Evolutionary conservation across 495 filamentous ascomycete species (phyloP), one percentile per base, ranked within the genome.

Genomic region (Physcia stellaris): DNA sequence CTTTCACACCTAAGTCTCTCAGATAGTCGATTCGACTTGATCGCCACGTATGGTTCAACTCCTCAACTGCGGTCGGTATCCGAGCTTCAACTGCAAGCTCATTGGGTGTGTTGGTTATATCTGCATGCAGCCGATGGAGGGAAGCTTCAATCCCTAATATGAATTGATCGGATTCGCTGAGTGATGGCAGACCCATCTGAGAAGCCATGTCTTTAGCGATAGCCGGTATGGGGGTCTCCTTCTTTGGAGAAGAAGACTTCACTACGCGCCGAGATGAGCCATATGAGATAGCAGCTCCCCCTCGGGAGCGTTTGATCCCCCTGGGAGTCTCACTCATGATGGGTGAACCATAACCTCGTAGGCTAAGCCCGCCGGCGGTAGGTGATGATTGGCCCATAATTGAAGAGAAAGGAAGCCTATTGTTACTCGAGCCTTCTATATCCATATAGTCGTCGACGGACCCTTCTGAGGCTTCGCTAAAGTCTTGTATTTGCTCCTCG

Each of bases 1-100:
- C 66, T 34, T 74, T 69, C 37, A 68, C 63, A n/a, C 63, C 49
- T 35, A 58, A 53, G 18, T 55, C 59, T 11, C 67, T 60, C 23
- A 65, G 50, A 24, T 55, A 59, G 35, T 63, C 57, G 32, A 46
- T 47, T 4, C 69, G 55, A 37, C 68, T 62, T 9, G 54, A 53
- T 35, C 63, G 60, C 82, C 83, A 87, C 4, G 77, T 61, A 11
- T 58, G 51, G 3, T 66, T 55, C 29, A 86, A 64, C 37, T 65
- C 60, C 26, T 66, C 59, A 11, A 73, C 64, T 16, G 71, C 64
- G 2, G 68, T 61, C 9, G 73, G 64, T 26, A 84, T 54, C 6
- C 67, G 59, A 20, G 59, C 60, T 22, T 74, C 65, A 21, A 79
- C 50, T 45, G 67, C 66, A 28, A 69, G 59, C 22, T 73, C 64